phyloP scores from a whole-genome alignment of 2,329 filamentous ascomycete species.

The Colletotrichum tropicale region DNA sequence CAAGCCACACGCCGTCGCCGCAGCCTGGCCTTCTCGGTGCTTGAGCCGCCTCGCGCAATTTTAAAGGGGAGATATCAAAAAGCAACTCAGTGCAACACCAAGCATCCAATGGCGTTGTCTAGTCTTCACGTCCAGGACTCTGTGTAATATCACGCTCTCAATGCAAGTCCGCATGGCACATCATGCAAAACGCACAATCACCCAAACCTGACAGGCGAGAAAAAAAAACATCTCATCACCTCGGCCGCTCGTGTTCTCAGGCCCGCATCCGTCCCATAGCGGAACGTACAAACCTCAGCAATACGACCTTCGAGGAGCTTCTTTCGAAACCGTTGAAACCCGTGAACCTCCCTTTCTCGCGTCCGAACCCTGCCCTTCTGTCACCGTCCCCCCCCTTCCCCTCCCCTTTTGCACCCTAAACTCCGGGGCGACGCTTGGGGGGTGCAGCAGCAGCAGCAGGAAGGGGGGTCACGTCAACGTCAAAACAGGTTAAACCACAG shows the following conservation, averaged over 20 bases:
- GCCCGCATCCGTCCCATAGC: not conserved
- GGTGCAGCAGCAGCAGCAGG: not conserved
- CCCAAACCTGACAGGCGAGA: not conserved
- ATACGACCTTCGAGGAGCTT: conserved; percentile 7
- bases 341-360: not conserved
- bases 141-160: not conserved
- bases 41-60: not conserved
- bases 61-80: not conserved
- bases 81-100: not conserved
- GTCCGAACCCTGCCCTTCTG: not conserved
- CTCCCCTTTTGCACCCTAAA: not conserved
- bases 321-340: conserved; percentile 19
- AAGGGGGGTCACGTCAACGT: not conserved
- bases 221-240: not conserved
- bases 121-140: not conserved
- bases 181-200: not conserved
- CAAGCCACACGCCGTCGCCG: not conserved
- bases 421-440: not conserved
- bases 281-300: not conserved
- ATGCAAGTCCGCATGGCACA: not conserved
- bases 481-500: not conserved
- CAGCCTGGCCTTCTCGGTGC: not conserved
- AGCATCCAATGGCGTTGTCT: not conserved
- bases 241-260: not conserved
- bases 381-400: not conserved